phyloP scores from a whole-genome alignment of 2,329 filamentous ascomycete genomes.

The Boeremia exigua region DNA sequence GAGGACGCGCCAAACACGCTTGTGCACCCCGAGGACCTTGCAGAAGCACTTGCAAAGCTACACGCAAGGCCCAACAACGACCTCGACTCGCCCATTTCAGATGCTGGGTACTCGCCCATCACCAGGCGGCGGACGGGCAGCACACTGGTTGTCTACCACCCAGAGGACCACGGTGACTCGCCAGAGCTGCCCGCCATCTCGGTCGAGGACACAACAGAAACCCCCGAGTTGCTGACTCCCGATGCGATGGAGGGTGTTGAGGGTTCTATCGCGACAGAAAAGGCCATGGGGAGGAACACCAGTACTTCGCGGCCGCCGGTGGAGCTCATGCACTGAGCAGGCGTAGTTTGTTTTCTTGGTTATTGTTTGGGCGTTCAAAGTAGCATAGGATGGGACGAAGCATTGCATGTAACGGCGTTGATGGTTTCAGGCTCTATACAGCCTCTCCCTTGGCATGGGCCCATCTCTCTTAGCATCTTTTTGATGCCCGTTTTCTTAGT shows the following conservation, averaged over 20 bases:
- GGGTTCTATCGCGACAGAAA: slow-evolving; percentile 43
- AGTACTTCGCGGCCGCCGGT: slow-evolving; percentile 49
- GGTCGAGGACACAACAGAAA: slow-evolving; percentile 65
- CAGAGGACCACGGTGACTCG: slow-evolving; percentile 65
- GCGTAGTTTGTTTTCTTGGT: neutral
- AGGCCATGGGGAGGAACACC: slow-evolving; percentile 40
- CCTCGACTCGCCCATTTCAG: slow-evolving; percentile 26
- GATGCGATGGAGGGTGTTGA: slow-evolving; percentile 44
- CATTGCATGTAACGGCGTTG: slow-evolving; percentile 38
- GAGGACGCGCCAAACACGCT: slow-evolving; percentile 71
- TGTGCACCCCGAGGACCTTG: slow-evolving; percentile 68
- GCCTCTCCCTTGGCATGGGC: neutral
- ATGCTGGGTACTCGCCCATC: slow-evolving; percentile 33
- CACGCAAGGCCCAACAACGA: slow-evolving; percentile 47
- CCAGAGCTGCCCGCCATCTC: slow-evolving; percentile 67
- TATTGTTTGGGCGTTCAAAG: slow-evolving; percentile 20
- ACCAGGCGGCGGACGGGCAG: slow-evolving; percentile 54
- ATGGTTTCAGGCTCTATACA: neutral
- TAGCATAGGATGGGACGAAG: slow-evolving; percentile 3
- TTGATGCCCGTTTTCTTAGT: neutral
- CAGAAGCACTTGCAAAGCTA: slow-evolving; percentile 61
- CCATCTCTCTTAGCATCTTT: neutral
- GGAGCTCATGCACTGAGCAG: slow-evolving; percentile 45
- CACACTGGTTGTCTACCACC: slow-evolving; percentile 68
- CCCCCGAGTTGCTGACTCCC: slow-evolving; percentile 56